A percentile compares a stretch with the other conserved stretches of the same genome.
Evolutionary conservation across 1,139 yeast genomes (phyloP).

Genomic region (Saccharomyces hybrid): DNA sequence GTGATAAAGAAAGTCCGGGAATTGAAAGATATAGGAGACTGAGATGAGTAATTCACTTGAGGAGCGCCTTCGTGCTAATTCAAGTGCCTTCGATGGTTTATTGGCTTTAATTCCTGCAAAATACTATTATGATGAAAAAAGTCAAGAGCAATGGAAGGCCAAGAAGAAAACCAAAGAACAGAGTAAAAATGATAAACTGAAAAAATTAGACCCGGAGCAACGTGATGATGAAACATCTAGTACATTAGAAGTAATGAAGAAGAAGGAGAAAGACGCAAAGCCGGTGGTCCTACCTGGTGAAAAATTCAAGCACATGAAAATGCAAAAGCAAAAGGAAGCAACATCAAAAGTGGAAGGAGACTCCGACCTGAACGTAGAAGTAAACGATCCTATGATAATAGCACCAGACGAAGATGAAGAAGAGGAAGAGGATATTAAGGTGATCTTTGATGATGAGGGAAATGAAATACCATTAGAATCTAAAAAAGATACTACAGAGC

Average conservation of each 20-base stretch:
- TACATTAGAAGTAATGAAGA: constrained; percentile 62
- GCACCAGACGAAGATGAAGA: constrained; percentile 9
- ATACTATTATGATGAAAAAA: constrained; percentile 73
- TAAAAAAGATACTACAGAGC: constrained; percentile 10
- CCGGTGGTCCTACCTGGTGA: constrained; percentile 52
- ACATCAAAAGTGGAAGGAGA: constrained; percentile 17
- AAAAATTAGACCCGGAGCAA: constrained; percentile 68
- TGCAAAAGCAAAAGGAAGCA: constrained; percentile 13
- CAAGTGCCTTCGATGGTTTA: constrained; percentile 84
- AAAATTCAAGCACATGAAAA: constrained; percentile 12
- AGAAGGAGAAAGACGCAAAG: constrained; percentile 49
- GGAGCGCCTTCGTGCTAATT: constrained; percentile 78
- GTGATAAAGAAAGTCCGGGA: neutral
- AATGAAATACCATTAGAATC: constrained; percentile 39
- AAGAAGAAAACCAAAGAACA: constrained; percentile 70
- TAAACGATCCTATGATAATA: constrained; percentile 11
- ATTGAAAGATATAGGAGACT: neutral
- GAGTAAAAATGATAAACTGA: constrained; percentile 50
- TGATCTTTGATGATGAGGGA: constrained; percentile 74
- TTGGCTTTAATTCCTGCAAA: constrained; percentile 90
- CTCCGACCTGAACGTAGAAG: constrained; percentile 9
- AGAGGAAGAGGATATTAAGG: constrained; percentile 38
- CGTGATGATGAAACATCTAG: constrained; percentile 45
- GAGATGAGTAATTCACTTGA: constrained; percentile 34
- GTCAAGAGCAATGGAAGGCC: constrained; percentile 80